These are phyloP conservation scores for Phytophthora aleatoria DNA, from an alignment of 352 stramenopile genomes.

Conservation along the genomic window DNA sequence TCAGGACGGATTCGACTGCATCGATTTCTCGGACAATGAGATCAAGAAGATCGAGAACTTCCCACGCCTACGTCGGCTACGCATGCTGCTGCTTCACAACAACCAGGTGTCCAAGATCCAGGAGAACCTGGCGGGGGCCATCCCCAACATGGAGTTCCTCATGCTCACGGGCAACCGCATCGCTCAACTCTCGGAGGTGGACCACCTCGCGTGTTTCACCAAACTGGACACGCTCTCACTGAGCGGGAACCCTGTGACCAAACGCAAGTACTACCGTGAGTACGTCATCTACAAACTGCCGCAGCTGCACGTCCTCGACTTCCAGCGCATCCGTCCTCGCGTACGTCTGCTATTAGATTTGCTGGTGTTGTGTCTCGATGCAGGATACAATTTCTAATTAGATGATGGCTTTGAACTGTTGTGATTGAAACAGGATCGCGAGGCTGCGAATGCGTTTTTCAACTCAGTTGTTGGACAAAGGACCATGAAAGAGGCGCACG, in stretches of 20 bases:
- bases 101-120: slow-evolving; percentile 92
- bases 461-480: slow-evolving; percentile 75
- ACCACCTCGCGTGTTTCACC: slow-evolving; percentile 71
- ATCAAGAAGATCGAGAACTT: slow-evolving; percentile 96
- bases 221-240: slow-evolving; percentile 90
- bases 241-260: slow-evolving; percentile 90
- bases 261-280: slow-evolving; percentile 91
- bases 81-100: slow-evolving; percentile 93
- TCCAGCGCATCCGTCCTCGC: slow-evolving; percentile 79
- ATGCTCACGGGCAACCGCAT: slow-evolving; percentile 93
- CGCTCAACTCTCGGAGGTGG: slow-evolving; percentile 80
- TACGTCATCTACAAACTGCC: slow-evolving; percentile 93
- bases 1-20: slow-evolving; percentile 94
- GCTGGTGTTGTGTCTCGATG: neutral
- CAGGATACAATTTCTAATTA: neutral
- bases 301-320: slow-evolving; percentile 88
- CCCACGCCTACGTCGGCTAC: slow-evolving; percentile 82
- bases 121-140: slow-evolving; percentile 68
- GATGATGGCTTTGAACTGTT: neutral
- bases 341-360: slow-evolving; percentile 35
- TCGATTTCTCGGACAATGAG: slow-evolving; percentile 95
- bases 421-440: slow-evolving; percentile 61
- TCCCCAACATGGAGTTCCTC: slow-evolving; percentile 88
- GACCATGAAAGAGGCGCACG: slow-evolving; percentile 58
- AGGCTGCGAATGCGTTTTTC: slow-evolving; percentile 75